Conservation (phyloP, 257 asterid genomes). For the Catharanthus roseus region DNA sequence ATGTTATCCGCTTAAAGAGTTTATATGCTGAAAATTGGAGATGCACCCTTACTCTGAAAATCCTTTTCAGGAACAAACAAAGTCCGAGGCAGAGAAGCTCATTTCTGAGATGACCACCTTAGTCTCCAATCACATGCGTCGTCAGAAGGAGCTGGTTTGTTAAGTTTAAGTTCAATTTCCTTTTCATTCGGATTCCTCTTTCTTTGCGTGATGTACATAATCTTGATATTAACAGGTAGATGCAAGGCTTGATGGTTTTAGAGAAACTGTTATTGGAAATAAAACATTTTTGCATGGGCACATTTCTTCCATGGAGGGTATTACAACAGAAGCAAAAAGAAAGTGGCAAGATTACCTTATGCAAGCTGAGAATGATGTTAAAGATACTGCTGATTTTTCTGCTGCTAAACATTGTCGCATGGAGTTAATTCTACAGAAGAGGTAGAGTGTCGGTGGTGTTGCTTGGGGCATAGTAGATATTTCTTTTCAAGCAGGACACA, state of each 20-base stretch:
- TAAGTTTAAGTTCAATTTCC: slow-evolving; percentile 4
- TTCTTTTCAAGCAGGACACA: neutral
- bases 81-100: slow-evolving; percentile 63
- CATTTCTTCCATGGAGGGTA: slow-evolving; percentile 53
- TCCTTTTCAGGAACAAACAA: slow-evolving; percentile 54
- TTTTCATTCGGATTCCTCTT: neutral
- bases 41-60: slow-evolving; percentile 15
- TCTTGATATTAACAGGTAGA: slow-evolving; percentile 41
- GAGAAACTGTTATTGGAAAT: slow-evolving; percentile 50
- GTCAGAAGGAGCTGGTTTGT: slow-evolving; percentile 69
- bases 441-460: slow-evolving; percentile 31
- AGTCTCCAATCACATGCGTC: slow-evolving; percentile 61
- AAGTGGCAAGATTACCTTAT: slow-evolving; percentile 75
- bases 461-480: neutral
- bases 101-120: slow-evolving; percentile 68
- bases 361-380: slow-evolving; percentile 44
- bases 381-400: slow-evolving; percentile 66
- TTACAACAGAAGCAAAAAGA: slow-evolving; percentile 68
- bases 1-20: neutral
- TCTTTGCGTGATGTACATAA: slow-evolving; percentile 9
- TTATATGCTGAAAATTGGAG: neutral
- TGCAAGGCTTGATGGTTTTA: slow-evolving; percentile 52
- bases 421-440: slow-evolving; percentile 63
- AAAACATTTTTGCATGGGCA: slow-evolving; percentile 63
- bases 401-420: slow-evolving; percentile 85